These are phyloP conservation scores for Fusarium chuoi DNA, from an alignment of 2,329 filamentous ascomycete genomes.

Conservation along the genomic window DNA sequence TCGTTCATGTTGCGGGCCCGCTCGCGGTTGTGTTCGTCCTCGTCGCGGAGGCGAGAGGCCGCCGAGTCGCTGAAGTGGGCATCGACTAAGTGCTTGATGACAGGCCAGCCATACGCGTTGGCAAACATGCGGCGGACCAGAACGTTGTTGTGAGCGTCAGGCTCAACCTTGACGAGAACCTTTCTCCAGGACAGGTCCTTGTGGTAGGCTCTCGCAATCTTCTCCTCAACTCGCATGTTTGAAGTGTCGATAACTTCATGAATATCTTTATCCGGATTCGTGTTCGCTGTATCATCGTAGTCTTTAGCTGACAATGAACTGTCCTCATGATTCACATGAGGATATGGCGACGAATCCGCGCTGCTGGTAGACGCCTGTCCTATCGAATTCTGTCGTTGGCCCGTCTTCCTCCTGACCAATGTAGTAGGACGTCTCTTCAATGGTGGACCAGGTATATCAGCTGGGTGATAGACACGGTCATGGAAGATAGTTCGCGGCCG, in stretches of 20 bases:
- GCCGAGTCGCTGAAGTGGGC: constrained; percentile 86
- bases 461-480: constrained; percentile 92
- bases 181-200: constrained; percentile 94
- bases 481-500: constrained; percentile 94
- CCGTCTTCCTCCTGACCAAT: constrained; percentile 48
- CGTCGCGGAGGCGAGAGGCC: constrained; percentile 71
- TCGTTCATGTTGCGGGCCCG: constrained; percentile 70
- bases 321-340: constrained; percentile 54
- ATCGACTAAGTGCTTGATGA: constrained; percentile 93
- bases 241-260: constrained; percentile 64
- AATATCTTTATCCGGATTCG: constrained; percentile 55
- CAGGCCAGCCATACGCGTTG: constrained; percentile 97
- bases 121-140: constrained; percentile 96
- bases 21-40: constrained; percentile 73
- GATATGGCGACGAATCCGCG: constrained; percentile 49
- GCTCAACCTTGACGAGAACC: constrained; percentile 92
- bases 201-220: constrained; percentile 96
- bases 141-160: constrained; percentile 98
- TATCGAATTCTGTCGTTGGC: constrained; percentile 38
- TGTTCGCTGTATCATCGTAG: constrained; percentile 63
- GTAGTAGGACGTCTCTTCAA: constrained; percentile 63
- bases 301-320: constrained; percentile 58
- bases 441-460: constrained; percentile 88
- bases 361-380: constrained; percentile 42
- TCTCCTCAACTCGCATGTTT: constrained; percentile 93